These are phyloP conservation scores for Gynostemma pentaphyllum DNA, from an alignment of 306 rosid genomes.

Conservation along the genomic window DNA sequence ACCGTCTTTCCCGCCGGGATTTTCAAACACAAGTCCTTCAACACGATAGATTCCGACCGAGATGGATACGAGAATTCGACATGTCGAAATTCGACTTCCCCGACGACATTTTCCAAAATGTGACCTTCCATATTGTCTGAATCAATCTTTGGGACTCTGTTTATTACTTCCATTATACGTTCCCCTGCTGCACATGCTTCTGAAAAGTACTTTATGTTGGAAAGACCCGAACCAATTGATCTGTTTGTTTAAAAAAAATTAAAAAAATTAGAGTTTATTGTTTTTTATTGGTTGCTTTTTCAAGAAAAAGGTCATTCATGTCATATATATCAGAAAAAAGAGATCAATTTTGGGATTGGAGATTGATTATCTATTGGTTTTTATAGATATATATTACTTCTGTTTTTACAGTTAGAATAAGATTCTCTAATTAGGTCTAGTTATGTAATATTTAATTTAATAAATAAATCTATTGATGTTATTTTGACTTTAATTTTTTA, in stretches of 20 bases:
- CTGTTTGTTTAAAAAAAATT: constrained; percentile 21
- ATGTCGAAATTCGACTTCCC: constrained; percentile 54
- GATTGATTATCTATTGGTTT: too few species aligned
- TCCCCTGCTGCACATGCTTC: constrained; percentile 71
- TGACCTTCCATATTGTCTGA: constrained; percentile 61
- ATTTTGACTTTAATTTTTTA: too few species aligned
- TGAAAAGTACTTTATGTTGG: constrained; percentile 68
- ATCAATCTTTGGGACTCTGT: constrained; percentile 73
- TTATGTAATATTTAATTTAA: too few species aligned
- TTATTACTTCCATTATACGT: constrained; percentile 60
- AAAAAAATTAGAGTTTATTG: background rate
- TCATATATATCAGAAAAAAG: background rate
- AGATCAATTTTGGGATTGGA: too few species aligned
- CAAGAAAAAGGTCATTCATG: background rate
- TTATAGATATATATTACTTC: too few species aligned
- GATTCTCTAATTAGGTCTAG: too few species aligned
- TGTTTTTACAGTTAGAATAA: too few species aligned
- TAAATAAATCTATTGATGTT: too few species aligned
- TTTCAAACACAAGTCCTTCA: constrained; percentile 40
- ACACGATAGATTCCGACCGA: constrained; percentile 54
- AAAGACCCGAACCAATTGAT: constrained; percentile 64
- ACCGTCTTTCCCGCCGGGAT: constrained; percentile 67
- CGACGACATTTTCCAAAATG: constrained; percentile 27
- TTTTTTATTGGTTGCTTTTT: background rate
- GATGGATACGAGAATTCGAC: constrained; percentile 74